These are phyloP conservation scores for Lichina pygmaea DNA, from an alignment of 495 filamentous ascomycete genomes.

Conservation along the genomic window DNA sequence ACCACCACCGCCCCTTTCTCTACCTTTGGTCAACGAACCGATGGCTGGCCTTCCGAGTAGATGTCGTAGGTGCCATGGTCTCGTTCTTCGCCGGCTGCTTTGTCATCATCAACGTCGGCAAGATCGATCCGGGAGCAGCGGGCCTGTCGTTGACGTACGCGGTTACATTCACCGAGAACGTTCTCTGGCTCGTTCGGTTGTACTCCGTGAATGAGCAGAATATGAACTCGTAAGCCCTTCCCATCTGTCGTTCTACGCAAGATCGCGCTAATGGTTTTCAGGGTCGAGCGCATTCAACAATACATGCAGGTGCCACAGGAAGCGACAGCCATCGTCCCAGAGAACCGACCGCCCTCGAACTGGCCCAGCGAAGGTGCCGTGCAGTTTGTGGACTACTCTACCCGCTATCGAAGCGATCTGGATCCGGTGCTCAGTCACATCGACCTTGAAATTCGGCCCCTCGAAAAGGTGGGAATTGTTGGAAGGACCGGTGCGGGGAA, in stretches of 20 bases:
- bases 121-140: conserved; percentile 76
- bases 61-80: conserved; percentile 72
- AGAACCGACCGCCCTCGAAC: conserved; percentile 43
- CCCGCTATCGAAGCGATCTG: conserved; percentile 67
- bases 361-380: conserved; percentile 79
- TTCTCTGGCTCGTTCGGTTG: conserved; percentile 89
- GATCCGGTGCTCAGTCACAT: conserved; percentile 64
- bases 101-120: conserved; percentile 58
- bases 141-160: conserved; percentile 95
- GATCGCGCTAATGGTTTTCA: conserved; percentile 2
- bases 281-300: conserved; percentile 87
- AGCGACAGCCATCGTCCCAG: conserved; percentile 46
- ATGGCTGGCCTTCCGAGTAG: conserved; percentile 86
- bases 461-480: conserved; percentile 90
- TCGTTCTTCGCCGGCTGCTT: conserved; percentile 88
- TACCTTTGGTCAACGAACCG: conserved; percentile 93
- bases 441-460: conserved; percentile 60
- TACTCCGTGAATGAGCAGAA: conserved; percentile 94
- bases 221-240: conserved; percentile 48
- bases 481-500: conserved; percentile 93
- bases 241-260: background rate
- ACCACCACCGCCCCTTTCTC: conserved; percentile 79
- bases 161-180: conserved; percentile 89
- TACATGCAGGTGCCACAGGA: conserved; percentile 95
- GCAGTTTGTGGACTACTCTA: conserved; percentile 67